These are phyloP conservation scores for Sergeia podlipaevii DNA, from an alignment of 208 protist genomes.

Conservation along the genomic window DNA sequence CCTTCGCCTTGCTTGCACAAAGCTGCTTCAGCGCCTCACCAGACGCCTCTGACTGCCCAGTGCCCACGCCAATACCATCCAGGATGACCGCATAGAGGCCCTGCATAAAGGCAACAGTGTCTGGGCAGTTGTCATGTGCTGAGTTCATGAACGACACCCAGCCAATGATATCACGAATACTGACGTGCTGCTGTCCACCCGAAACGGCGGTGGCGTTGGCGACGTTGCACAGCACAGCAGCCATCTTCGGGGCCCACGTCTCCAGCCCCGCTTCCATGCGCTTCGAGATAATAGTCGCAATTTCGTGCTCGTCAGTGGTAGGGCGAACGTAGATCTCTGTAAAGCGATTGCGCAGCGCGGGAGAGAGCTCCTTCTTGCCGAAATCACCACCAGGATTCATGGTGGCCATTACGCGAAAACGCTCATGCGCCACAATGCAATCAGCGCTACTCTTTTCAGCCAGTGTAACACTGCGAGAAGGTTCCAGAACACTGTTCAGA, in stretches of 20 bases:
- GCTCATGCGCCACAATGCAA: constrained; percentile 73
- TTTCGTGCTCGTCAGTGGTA: constrained; percentile 87
- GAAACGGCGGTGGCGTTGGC: constrained; percentile 27
- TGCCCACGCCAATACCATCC: constrained; percentile 93
- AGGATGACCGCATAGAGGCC: constrained; percentile 95
- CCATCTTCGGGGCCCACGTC: constrained; percentile 74
- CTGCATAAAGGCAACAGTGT: constrained; percentile 91
- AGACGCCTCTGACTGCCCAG: constrained; percentile 59
- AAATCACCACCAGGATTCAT: constrained; percentile 99
- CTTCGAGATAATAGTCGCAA: constrained; percentile 91
- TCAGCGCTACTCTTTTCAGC: constrained; percentile 96
- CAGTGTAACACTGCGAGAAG: constrained; percentile 93
- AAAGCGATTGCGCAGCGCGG: constrained; percentile 99
- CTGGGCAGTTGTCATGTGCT: constrained; percentile 48
- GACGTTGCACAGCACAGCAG: constrained; percentile 62
- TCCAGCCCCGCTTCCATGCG: constrained; percentile 45
- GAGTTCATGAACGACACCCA: constrained; percentile 96
- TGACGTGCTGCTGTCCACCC: constrained; percentile 74
- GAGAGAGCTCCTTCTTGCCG: constrained; percentile 99
- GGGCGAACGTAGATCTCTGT: constrained; percentile 99
- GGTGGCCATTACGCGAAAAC: constrained; percentile 98
- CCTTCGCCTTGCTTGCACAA: constrained; percentile 20
- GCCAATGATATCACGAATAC: constrained; percentile 94
- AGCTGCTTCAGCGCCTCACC: constrained; percentile 5
- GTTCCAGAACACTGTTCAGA: constrained; percentile 99